Percentiles rank a stretch among this genome's conserved stretches.
Conservation (phyloP, 2,329 filamentous ascomycete genomes). For the Lachnellula hyalina region DNA sequence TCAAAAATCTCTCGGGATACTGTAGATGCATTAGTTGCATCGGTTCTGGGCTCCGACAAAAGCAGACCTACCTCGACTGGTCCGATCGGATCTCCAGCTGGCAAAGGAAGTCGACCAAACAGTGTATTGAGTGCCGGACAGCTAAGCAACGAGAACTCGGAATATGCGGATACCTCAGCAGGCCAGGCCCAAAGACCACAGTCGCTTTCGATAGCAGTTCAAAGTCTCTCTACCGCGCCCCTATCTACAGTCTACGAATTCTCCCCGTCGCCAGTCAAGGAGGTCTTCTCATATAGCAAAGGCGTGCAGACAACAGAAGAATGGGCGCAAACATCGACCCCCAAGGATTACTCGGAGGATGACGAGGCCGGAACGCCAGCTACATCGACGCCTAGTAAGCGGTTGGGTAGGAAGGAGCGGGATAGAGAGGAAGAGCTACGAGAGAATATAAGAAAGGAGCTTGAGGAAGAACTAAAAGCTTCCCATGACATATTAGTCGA, state of each 20-base stretch:
- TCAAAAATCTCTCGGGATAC: conserved; percentile 67
- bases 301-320: conserved; percentile 85
- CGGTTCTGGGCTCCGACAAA: conserved; percentile 64
- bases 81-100: conserved; percentile 62
- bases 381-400: conserved; percentile 61
- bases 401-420: conserved; percentile 70
- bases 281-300: conserved; percentile 95
- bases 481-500: conserved; percentile 56
- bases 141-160: conserved; percentile 69
- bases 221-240: conserved; percentile 68
- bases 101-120: conserved; percentile 71
- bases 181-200: conserved; percentile 35
- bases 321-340: conserved; percentile 53
- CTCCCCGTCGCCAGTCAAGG: conserved; percentile 67
- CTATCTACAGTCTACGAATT: conserved; percentile 77
- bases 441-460: conserved; percentile 76
- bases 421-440: conserved; percentile 86
- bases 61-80: conserved; percentile 66
- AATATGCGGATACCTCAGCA: conserved; percentile 46
- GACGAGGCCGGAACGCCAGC: conserved; percentile 52
- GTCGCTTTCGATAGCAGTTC: conserved; percentile 41
- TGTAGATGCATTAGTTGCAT: conserved; percentile 81
- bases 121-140: conserved; percentile 80
- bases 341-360: conserved; percentile 58
- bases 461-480: conserved; percentile 84